Percentiles rank a stretch among this genome's conserved stretches.
Conservation (phyloP, 1,284 basidiomycete species). For the Trichosporon inkin region DNA sequence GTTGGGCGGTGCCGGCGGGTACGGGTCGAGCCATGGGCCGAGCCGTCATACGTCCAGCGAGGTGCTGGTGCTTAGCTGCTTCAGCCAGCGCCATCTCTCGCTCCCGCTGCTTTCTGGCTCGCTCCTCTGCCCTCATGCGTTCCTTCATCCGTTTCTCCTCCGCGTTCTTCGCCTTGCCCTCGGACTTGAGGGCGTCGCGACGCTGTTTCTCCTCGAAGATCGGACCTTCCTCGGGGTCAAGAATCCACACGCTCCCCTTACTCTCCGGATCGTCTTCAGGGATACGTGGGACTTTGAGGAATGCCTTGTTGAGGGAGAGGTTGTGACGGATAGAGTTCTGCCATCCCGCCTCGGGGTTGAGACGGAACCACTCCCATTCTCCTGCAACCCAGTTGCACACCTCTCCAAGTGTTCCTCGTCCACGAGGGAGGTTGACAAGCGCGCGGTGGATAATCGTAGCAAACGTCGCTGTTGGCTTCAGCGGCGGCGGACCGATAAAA, state of each 20-base stretch:
- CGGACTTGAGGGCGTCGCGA: constrained; percentile 40
- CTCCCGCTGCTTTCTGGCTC: constrained; percentile 35
- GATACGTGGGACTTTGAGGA: constrained; percentile 76
- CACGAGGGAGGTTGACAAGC: constrained; percentile 52
- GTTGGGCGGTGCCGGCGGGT: constrained; percentile 13
- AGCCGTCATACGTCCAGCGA: constrained; percentile 8
- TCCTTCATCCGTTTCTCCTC: constrained; percentile 43
- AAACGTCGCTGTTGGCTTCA: constrained; percentile 50
- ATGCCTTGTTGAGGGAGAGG: constrained; percentile 78
- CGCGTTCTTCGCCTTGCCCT: constrained; percentile 47
- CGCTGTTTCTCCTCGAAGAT: constrained; percentile 49
- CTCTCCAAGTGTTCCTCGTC: constrained; percentile 83
- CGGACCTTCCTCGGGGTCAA: constrained; percentile 62
- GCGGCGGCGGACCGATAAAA: constrained; percentile 48
- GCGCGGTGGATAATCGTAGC: constrained; percentile 50
- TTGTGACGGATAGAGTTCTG: constrained; percentile 93
- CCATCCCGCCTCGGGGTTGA: constrained; percentile 75
- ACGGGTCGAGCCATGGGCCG: constrained; percentile 18
- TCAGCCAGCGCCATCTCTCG: constrained; percentile 23
- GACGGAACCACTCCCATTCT: constrained; percentile 82
- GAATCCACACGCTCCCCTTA: constrained; percentile 83
- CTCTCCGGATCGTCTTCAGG: constrained; percentile 71
- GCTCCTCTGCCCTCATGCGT: constrained; percentile 38
- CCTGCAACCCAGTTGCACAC: constrained; percentile 88
- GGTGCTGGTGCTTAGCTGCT: constrained; percentile 23